Percentiles rank a stretch among this genome's conserved stretches.
phyloP scores from a whole-genome alignment of 1,284 basidiomycete species.

The Schizophyllum commune region DNA sequence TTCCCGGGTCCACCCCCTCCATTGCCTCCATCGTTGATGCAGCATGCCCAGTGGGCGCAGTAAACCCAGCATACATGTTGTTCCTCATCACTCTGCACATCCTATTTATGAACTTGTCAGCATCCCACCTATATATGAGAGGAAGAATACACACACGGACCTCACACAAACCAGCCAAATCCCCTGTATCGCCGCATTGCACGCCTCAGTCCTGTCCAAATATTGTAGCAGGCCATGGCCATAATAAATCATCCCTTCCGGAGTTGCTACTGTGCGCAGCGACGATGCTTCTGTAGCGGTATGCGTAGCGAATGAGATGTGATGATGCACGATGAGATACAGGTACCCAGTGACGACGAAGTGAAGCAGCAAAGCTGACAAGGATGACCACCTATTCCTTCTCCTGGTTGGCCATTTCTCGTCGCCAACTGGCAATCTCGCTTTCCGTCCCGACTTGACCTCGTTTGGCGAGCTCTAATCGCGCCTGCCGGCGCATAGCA shows the following conservation, averaged over 20 bases:
- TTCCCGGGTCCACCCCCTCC: conserved; percentile 35
- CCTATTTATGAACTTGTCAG: not conserved
- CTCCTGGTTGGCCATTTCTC: conserved; percentile 22
- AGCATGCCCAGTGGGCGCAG: not conserved
- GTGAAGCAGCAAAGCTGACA: conserved; percentile 15
- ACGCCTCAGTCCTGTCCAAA: conserved; percentile 23
- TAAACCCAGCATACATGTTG: not conserved
- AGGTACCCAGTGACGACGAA: conserved; percentile 1
- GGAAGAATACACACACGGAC: not conserved
- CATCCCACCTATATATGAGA: not conserved
- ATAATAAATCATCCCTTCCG: not conserved
- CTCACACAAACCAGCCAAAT: not conserved
- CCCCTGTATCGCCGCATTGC: not conserved
- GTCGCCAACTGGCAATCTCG: conserved; percentile 77
- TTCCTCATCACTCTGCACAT: not conserved
- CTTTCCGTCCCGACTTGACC: conserved; percentile 78
- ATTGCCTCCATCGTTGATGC: not conserved
- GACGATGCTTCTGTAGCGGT: not conserved
- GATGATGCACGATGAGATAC: not conserved
- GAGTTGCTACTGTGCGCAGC: not conserved
- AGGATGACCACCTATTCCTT: conserved; percentile 9
- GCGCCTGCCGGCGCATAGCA: conserved; percentile 62
- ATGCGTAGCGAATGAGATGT: not conserved
- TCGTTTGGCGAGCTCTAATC: conserved; percentile 63
- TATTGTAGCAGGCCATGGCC: too few species aligned